Base-by-base conservation (phyloP, 306 rosid genomes). In the Dalbergia oliveri region DNA sequence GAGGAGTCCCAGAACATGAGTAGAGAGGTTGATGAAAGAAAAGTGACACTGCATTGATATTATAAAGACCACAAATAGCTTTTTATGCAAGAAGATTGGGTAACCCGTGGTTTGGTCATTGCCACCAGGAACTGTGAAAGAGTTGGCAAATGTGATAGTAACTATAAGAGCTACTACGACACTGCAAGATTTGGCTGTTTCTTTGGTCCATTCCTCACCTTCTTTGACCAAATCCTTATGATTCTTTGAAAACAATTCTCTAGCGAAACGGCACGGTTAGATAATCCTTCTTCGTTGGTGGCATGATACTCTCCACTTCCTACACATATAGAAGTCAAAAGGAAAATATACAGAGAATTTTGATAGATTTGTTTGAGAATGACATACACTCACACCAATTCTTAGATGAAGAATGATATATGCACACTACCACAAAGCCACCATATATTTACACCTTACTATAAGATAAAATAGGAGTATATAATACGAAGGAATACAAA, bases 1-100 rank as follows among this genome's bases (percentile, higher is more conserved):
- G 1, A 76, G 64, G 13, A 76, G 59, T 9, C 43, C 54, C 12
- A 76, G 4, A 19, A 76, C 11, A 35, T 63, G 9, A 75, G 26
- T 5, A 75, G 16, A 3, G 79, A 75, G n/a, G 69, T 60, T 63
- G 80, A 15, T 16, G 81, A 76, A 21, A 35, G 11, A 77, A 1
- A 0, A 66, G 74, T 14, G 74, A 77, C 6, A 53, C 14, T 10
- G 63, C 39, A 1, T 69, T 13, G 81, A 66, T n/a, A 77, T 12
- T 2, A 34, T 35, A 11, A 62, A 64, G 1, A 34, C 6, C 51
- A n/a, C 34, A 8, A 76, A 76, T 33, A 49, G 26, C 0, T 57
- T 67, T 8, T 66, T 3, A 3, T 37, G 18, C 6, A 19, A 13
- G 23, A 77, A 19, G 9, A 54, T 54, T 54, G 60, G 60, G 21